These are phyloP conservation scores for Fusarium multiceps DNA, from an alignment of 2,329 filamentous ascomycete species.

Conservation along the genomic window DNA sequence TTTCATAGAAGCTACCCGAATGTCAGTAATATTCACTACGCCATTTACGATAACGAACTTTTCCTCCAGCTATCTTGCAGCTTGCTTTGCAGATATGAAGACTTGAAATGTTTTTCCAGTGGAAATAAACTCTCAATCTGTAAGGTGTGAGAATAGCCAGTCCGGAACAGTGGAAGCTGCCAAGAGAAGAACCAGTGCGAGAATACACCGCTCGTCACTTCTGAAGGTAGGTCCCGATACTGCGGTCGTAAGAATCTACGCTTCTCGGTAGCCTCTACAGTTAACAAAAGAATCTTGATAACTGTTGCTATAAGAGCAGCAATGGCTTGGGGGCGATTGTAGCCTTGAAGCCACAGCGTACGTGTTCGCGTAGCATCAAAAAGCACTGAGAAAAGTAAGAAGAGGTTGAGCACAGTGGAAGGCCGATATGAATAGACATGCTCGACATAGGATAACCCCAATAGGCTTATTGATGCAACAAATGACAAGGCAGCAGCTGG, in stretches of 20 bases:
- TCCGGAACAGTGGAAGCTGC: slow-evolving; percentile 24
- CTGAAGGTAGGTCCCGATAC: slow-evolving; percentile 16
- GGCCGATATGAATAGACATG: slow-evolving; percentile 36
- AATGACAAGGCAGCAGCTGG: slow-evolving; percentile 19
- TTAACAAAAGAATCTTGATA: slow-evolving; percentile 18
- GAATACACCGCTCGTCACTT: slow-evolving; percentile 23
- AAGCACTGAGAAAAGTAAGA: slow-evolving; percentile 23
- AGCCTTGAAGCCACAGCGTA: slow-evolving; percentile 36
- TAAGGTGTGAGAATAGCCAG: slow-evolving; percentile 25
- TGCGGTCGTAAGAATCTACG: slow-evolving; percentile 20
- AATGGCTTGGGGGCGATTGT: slow-evolving; percentile 11
- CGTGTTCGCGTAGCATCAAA: slow-evolving; percentile 27
- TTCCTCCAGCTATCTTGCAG: slow-evolving; percentile 23
- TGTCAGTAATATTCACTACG: slow-evolving; percentile 3
- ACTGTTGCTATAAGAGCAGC: slow-evolving; percentile 20
- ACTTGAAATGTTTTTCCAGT: slow-evolving; percentile 31
- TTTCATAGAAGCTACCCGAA: slow-evolving; percentile 1
- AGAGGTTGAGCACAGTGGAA: slow-evolving; percentile 33
- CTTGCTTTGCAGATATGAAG: slow-evolving; percentile 21
- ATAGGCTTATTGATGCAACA: slow-evolving; percentile 19
- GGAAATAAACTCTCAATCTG: slow-evolving; percentile 21
- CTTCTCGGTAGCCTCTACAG: slow-evolving; percentile 26
- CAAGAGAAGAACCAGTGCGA: slow-evolving; percentile 36
- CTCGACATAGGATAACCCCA: slow-evolving; percentile 33
- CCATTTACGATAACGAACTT: not conserved